These are phyloP conservation scores for Erysimum cheiranthoides DNA, from an alignment of 345 rosid genomes.

Conservation along the genomic window DNA sequence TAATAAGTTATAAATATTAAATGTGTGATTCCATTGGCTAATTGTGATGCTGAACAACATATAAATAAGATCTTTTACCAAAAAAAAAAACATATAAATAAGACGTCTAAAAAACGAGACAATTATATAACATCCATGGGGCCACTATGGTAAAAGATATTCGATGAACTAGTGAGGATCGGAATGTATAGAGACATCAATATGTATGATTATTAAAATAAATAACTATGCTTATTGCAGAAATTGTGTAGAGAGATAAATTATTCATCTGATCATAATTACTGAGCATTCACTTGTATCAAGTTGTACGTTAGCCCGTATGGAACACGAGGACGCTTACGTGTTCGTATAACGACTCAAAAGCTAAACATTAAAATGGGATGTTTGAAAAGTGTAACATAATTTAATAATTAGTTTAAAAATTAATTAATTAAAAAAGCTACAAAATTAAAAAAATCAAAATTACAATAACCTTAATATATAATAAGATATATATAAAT, in stretches of 20 bases:
- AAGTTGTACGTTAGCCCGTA: background rate
- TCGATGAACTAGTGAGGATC: slow-evolving; percentile 22
- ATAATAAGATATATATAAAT: too few relatives aligned
- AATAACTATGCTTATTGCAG: background rate
- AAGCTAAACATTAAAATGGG: background rate
- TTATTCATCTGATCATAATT: slow-evolving; percentile 8
- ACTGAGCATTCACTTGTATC: background rate
- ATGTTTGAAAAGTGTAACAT: too few relatives aligned
- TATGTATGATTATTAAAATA: slow-evolving; percentile 1
- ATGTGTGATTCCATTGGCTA: slow-evolving; percentile 3
- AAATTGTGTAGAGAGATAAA: background rate
- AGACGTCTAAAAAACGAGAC: slow-evolving; percentile 10
- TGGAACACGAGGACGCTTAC: slow-evolving; percentile 14
- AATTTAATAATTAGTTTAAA: too few relatives aligned
- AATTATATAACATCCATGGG: slow-evolving; percentile 10
- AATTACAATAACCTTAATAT: too few relatives aligned
- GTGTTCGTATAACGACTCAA: slow-evolving; percentile 16
- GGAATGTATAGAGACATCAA: slow-evolving; percentile 25
- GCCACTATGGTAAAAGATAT: slow-evolving; percentile 19
- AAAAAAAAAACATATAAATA: background rate
- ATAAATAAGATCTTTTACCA: too few relatives aligned
- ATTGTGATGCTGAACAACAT: slow-evolving; percentile 1
- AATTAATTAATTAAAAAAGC: too few relatives aligned
- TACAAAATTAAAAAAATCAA: too few relatives aligned
- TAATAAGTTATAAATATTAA: background rate